phyloP scores from a whole-genome alignment of 2,329 filamentous ascomycete genomes.

The Thielaviopsis cerberus region DNA sequence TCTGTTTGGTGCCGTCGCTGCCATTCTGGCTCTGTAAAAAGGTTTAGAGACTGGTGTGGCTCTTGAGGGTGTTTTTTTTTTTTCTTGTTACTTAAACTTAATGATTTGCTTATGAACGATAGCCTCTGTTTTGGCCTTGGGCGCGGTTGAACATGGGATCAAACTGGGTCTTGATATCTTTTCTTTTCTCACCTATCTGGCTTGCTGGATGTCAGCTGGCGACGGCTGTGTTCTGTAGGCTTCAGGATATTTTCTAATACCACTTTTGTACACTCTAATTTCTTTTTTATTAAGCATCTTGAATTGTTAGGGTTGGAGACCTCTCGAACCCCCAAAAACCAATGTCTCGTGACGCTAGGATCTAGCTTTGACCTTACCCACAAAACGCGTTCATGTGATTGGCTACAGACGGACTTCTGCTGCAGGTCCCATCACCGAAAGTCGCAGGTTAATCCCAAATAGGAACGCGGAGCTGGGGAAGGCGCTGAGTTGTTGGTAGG shows the following conservation, averaged over 20 bases:
- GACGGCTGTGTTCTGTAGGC: not conserved
- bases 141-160: not conserved
- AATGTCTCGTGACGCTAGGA: not conserved
- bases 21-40: slow-evolving; percentile 31
- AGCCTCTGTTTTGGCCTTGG: not conserved
- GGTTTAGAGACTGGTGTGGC: not conserved
- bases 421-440: not conserved
- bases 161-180: not conserved
- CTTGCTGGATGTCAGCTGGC: not conserved
- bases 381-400: not conserved
- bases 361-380: not conserved
- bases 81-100: not conserved
- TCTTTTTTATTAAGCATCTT: not conserved
- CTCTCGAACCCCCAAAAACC: not conserved
- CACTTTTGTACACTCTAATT: not conserved
- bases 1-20: slow-evolving; percentile 29
- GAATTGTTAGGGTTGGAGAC: not conserved
- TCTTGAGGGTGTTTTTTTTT: not conserved
- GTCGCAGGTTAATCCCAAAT: not conserved
- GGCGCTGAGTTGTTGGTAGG: not conserved
- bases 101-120: not conserved
- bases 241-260: not conserved
- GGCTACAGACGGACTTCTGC: not conserved
- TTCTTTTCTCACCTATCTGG: not conserved
- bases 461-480: slow-evolving; percentile 1